Evolutionary conservation across 2,329 filamentous ascomycete genomes (phyloP), one percentile per base, ranked within the genome.

Genomic region (Claviceps monticola): DNA sequence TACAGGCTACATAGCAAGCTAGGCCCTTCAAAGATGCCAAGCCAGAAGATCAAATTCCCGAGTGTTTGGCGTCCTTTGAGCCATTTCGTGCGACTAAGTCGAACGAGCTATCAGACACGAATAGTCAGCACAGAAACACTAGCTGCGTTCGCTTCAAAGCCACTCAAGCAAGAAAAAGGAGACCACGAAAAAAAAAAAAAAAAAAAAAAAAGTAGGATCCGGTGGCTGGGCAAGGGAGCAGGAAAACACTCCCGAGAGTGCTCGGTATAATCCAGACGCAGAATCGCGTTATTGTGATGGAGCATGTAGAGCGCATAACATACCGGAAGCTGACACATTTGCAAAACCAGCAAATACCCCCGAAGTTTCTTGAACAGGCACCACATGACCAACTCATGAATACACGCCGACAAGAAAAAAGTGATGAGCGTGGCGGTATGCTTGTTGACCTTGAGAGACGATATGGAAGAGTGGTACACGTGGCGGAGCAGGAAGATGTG

Each of bases 361-460:
- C 85, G 71, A 9, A 89, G 72, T 66, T 88, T 88, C 65, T 83
- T 84, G 65, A 90, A 90, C 37, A 90, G 72, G 57, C 85, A 86
- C 71, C 83, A 84, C 86, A 89, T 89, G 60, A 88, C 76, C 46
- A 89, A 69, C 64, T 90, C 86, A 60, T 89, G 84, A 19, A 86
- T 74, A 56, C 82, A 75, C 0, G 84, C 83, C 7, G 78, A 83
- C 17, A 89, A 69, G 57, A 88, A 74, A 61, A 89, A 89, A 0
- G 85, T 89, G 45, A 87, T 80, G 50, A 88, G 76, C 0, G 85
- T 88, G 2, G 86, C 86, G 4, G 80, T 79, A 57, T 80, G 75
- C 61, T 83, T 83, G 58, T 80, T 80, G 49, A 89, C 73, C 54
- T 81, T 80, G 64, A 88, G 78, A 9, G 83, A 79, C 1, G 82